Evolutionary conservation across 2,329 filamentous ascomycete species (phyloP).

Genomic region (Arthroderma uncinatum): DNA sequence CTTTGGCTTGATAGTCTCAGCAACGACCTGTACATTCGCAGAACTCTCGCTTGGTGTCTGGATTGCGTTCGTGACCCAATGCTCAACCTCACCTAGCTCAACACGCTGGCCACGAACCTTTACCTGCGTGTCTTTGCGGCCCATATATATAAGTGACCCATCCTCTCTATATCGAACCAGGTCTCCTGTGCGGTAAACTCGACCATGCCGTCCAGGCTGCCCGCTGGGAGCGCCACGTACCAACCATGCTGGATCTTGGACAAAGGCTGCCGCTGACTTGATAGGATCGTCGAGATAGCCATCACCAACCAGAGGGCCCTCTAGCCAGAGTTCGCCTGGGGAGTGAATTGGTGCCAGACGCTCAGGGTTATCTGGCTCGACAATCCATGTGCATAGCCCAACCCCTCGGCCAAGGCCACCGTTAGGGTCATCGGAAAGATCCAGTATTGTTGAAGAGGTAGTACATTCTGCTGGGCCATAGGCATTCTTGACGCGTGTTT

Average conservation of each 20-base stretch:
- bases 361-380: conserved; percentile 25
- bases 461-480: conserved; percentile 37
- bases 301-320: conserved; percentile 28
- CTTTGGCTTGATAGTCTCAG: neutral
- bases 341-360: conserved; percentile 29
- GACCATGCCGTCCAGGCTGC: conserved; percentile 8
- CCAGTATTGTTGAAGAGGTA: conserved; percentile 27
- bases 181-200: conserved; percentile 46
- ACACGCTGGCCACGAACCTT: conserved; percentile 6
- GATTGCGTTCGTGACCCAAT: neutral
- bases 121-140: conserved; percentile 4
- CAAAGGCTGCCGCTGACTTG: conserved; percentile 25
- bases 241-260: conserved; percentile 51
- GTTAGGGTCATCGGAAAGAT: conserved; percentile 29
- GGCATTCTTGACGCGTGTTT: conserved; percentile 36
- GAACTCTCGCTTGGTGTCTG: neutral
- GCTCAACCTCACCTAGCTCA: conserved; percentile 3
- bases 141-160: conserved; percentile 15
- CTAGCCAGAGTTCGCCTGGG: conserved; percentile 28
- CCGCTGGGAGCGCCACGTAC: conserved; percentile 18
- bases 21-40: neutral
- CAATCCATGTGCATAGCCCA: conserved; percentile 24
- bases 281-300: conserved; percentile 32
- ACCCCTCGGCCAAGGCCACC: conserved; percentile 27
- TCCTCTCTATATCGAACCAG: conserved; percentile 17